A percentile compares a stretch with the other conserved stretches of the same genome.
phyloP scores from a whole-genome alignment of 78 protist genomes.

The Ministeria vibrans region DNA sequence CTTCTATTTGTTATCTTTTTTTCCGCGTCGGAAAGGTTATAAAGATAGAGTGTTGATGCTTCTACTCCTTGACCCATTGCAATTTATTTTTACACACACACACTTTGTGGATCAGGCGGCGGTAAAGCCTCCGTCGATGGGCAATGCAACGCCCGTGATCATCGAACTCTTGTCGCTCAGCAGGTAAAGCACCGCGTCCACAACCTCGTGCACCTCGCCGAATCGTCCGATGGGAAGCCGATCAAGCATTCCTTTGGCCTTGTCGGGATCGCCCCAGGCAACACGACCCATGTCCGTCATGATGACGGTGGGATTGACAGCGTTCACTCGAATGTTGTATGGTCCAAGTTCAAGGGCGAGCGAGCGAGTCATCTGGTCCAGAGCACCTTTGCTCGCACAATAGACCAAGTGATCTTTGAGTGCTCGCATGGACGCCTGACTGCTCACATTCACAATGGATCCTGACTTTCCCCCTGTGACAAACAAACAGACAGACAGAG shows the following conservation, averaged over 20 bases:
- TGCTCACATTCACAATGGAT: not conserved
- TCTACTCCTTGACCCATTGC: too few species aligned
- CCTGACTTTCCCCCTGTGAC: not conserved
- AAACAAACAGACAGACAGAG: not conserved
- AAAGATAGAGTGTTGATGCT: not conserved
- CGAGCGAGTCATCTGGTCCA: constrained; percentile 20
- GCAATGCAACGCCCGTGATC: constrained; percentile 13
- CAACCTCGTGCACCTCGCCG: constrained; percentile 2
- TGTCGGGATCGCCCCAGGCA: not conserved
- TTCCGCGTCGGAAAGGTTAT: not conserved
- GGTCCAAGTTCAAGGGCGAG: constrained; percentile 15
- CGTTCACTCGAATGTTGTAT: not conserved
- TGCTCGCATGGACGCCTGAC: not conserved
- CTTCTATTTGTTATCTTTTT: too few species aligned
- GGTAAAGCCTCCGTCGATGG: constrained; percentile 29
- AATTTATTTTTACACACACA: too few species aligned
- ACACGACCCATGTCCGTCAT: constrained; percentile 15
- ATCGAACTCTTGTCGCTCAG: constrained; percentile 13
- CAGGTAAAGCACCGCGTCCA: not conserved
- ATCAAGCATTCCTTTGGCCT: not conserved
- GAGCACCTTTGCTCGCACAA: constrained; percentile 11
- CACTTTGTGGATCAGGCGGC: not conserved
- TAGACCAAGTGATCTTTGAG: constrained; percentile 2
- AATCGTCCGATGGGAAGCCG: constrained; percentile 5
- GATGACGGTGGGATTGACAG: constrained; percentile 17